Base-by-base conservation (phyloP, 1,284 basidiomycete species). In the Laetiporus sulphureus region DNA sequence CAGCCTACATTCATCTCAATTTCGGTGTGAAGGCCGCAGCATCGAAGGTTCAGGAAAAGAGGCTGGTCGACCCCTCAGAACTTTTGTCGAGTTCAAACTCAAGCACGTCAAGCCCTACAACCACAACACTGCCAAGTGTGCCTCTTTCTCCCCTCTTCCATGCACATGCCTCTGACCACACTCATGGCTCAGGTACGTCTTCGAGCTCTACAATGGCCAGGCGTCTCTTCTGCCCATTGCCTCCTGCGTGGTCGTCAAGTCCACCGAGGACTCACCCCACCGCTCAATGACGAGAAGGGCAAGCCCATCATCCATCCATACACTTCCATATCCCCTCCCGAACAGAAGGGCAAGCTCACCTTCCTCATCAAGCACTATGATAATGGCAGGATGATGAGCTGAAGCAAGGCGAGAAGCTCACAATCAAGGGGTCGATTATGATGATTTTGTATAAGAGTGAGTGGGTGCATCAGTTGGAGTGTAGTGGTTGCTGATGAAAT, bases 301-400 rank as follows among this genome's bases (percentile, higher is more conserved):
- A 94, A 93, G 58, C 88, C 90, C 38, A 79, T 94, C 60, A 79
- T 91, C 53, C 80, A 93, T 33, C 87, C 90, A 2, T 94, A 93
- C 65, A 93, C 90, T 4, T 88, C 90, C 44, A 76, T 90, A 49
- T 91, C 89, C 19, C 64, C 75, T 0, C 73, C 83, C 7, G 79
- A 91, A 52, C 59, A 71, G 15, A 75, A 77, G 44, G 91, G 90
- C 36, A 82, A 89, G 57, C 64, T 96, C 37, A 73, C 76, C 11
- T 77, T 99, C 55, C 65, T 99, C 50, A 69, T 99, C 65, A 98
- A 99, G 69, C 83, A 79, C 54, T 89, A 87, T 52, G 83, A 91
- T 38, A 74, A 66, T 5, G 91, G 91, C 42, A 79, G 84, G 54
- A 77, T 89, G 56, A 80, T 52, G 59, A 62, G 35, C 59, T 82